A percentile compares a stretch with the other conserved stretches of the same genome.
Conservation (phyloP, 345 rosid species). For the Nephelium lappaceum region DNA sequence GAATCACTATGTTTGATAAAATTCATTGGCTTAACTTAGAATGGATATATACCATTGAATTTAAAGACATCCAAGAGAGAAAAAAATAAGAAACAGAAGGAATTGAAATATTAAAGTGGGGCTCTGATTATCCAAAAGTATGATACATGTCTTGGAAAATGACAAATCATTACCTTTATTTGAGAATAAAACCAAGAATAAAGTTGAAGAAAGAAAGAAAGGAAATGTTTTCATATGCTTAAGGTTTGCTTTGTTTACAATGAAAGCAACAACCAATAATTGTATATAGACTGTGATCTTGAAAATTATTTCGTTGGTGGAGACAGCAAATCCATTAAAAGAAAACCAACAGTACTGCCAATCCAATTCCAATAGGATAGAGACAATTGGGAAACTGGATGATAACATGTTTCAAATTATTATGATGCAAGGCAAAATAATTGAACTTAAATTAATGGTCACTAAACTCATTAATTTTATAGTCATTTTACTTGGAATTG, state of each 20-base stretch:
- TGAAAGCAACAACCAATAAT: conserved; percentile 25
- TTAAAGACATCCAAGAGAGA: not conserved
- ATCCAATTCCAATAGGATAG: conserved; percentile 6
- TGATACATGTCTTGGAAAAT: not conserved
- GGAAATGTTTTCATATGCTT: not conserved
- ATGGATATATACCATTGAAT: not conserved
- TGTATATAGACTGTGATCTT: conserved; percentile 13
- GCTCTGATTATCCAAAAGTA: conserved; percentile 3
- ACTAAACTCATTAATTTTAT: not conserved
- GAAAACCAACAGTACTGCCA: conserved; percentile 1
- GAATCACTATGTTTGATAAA: not conserved
- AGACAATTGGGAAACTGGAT: conserved; percentile 6
- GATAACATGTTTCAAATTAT: conserved; percentile 7
- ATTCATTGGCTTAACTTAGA: too few species aligned
- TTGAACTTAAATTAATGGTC: not conserved
- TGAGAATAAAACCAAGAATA: not conserved
- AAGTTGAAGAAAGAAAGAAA: not conserved
- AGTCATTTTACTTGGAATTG: not conserved
- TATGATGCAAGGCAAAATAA: not conserved
- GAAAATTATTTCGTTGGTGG: conserved; percentile 1
- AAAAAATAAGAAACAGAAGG: not conserved
- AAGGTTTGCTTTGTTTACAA: conserved; percentile 30
- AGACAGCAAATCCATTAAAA: not conserved
- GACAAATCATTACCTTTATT: not conserved
- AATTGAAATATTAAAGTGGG: conserved; percentile 11